Evolutionary conservation across 2,329 filamentous ascomycete species (phyloP).

Genomic region (Biscogniauxia sp.): DNA sequence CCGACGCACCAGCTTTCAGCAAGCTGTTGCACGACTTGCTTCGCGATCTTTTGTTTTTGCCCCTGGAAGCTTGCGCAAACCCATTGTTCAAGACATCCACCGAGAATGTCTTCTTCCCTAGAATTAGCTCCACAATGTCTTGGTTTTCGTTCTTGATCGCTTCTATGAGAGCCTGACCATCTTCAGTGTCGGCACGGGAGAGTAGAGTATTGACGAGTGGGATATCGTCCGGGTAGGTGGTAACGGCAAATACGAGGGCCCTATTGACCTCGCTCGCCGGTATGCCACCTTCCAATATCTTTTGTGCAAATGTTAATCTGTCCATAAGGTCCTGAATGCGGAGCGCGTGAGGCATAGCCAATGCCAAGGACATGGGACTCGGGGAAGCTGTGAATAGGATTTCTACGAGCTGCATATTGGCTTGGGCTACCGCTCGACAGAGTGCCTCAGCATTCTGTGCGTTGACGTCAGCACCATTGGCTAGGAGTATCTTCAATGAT

Average conservation of each 20-base stretch:
- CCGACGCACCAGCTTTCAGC: slow-evolving; percentile 44
- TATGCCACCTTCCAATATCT: slow-evolving; percentile 49
- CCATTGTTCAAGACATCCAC: slow-evolving; percentile 39
- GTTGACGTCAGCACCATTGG: slow-evolving; percentile 55
- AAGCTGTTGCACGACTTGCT: slow-evolving; percentile 45
- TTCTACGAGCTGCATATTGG: slow-evolving; percentile 45
- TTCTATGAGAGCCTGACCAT: slow-evolving; percentile 47
- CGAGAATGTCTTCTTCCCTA: slow-evolving; percentile 40
- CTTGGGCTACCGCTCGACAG: slow-evolving; percentile 47
- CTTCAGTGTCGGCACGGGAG: slow-evolving; percentile 45
- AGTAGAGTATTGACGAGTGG: slow-evolving; percentile 47
- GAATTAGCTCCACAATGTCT: slow-evolving; percentile 46
- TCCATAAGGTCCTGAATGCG: slow-evolving; percentile 50
- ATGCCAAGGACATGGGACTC: slow-evolving; percentile 43
- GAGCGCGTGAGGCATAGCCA: slow-evolving; percentile 51
- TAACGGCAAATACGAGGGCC: slow-evolving; percentile 51
- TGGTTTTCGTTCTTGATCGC: slow-evolving; percentile 45
- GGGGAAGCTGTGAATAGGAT: slow-evolving; percentile 45
- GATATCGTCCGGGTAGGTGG: slow-evolving; percentile 46
- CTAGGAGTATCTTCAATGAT: slow-evolving; percentile 46
- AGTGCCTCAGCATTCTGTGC: slow-evolving; percentile 50
- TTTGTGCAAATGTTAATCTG: slow-evolving; percentile 49
- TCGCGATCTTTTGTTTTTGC: slow-evolving; percentile 39
- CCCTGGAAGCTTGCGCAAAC: slow-evolving; percentile 43
- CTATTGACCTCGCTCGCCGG: slow-evolving; percentile 47